Evolutionary conservation across 2,329 filamentous ascomycete genomes (phyloP), one percentile per base, ranked within the genome.

Genomic region (Claviceps capensis): DNA sequence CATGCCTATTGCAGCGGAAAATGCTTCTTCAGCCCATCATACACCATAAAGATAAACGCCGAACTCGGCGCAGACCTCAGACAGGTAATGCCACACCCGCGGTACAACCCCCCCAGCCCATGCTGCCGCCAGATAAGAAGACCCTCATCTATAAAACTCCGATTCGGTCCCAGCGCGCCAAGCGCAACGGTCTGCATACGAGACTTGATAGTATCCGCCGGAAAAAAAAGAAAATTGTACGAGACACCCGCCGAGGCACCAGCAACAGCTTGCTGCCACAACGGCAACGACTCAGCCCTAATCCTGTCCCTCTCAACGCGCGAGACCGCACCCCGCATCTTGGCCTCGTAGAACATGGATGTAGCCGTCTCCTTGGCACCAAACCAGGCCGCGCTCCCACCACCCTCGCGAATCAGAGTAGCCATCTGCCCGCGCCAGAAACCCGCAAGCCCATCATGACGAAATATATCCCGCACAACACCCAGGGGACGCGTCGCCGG

Each of bases 161-260:
- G 78, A 50, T 77, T 76, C 52, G 71, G 69, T 2, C 72, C 72
- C 22, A 72, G 69, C 8, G 74, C 72, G 36, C 76, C 78, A 44
- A 88, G 73, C 5, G 89, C 84, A 50, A 85, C 78, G 0, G 93
- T 98, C 70, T 98, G 93, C 83, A 98, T 95, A 47, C 91, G 82
- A 17, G 87, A 94, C 71, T 98, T 98, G 72, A 98, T 85, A 0
- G 93, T 98, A 66, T 98, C 93, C 48, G 93, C 93, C 0, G 93
- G 93, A 66, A 93, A 98, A 74, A 97, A 96, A 22, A 95, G 72
- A 65, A 97, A 97, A 66, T 98, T 98, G 71, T 98, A 98, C 38
- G 82, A 83, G 72, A 96, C 86, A 50, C 93, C 93, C 3, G 91
- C 93, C 7, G 83, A 81, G 2, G 91, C 91, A 43, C 91, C 91